Conservation (phyloP, 2,329 filamentous ascomycete species). For the Aspergillus candidus region DNA sequence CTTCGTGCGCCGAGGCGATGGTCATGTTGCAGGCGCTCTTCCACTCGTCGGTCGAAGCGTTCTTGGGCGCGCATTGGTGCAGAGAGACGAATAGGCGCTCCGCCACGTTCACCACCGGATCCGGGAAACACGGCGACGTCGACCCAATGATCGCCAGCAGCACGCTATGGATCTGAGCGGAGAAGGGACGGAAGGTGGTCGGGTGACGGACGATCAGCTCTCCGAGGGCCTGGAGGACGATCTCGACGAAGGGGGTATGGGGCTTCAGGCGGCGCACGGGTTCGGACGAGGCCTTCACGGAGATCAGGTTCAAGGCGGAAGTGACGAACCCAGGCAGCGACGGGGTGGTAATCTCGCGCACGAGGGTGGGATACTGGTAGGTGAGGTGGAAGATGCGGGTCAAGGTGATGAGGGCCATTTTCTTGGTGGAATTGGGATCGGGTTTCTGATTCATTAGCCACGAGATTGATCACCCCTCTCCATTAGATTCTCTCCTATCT, state of each 20-base stretch:
- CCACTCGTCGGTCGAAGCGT: slow-evolving; percentile 73
- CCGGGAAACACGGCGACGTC: slow-evolving; percentile 50
- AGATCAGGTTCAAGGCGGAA: slow-evolving; percentile 61
- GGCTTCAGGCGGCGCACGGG: slow-evolving; percentile 30
- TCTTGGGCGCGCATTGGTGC: slow-evolving; percentile 75
- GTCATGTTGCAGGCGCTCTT: slow-evolving; percentile 56
- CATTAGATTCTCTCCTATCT: neutral
- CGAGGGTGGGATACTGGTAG: slow-evolving; percentile 72
- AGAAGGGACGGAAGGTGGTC: slow-evolving; percentile 73
- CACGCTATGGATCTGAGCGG: slow-evolving; percentile 59
- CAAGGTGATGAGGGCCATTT: slow-evolving; percentile 68
- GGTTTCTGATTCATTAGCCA: slow-evolving; percentile 53
- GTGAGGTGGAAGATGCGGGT: slow-evolving; percentile 79
- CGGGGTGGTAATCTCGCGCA: slow-evolving; percentile 82
- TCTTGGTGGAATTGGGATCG: slow-evolving; percentile 68
- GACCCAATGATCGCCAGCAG: slow-evolving; percentile 58
- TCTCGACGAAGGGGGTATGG: slow-evolving; percentile 53
- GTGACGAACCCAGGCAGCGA: slow-evolving; percentile 69
- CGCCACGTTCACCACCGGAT: slow-evolving; percentile 51
- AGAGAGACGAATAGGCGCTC: slow-evolving; percentile 64
- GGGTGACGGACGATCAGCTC: slow-evolving; percentile 73
- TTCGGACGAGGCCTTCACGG: slow-evolving; percentile 41
- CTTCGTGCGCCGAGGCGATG: slow-evolving; percentile 60
- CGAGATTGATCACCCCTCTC: too few species aligned
- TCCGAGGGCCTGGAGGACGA: slow-evolving; percentile 64